These are phyloP conservation scores for Akanthomyces dipterigenus DNA, from an alignment of 2,329 filamentous ascomycete species.

Conservation along the genomic window DNA sequence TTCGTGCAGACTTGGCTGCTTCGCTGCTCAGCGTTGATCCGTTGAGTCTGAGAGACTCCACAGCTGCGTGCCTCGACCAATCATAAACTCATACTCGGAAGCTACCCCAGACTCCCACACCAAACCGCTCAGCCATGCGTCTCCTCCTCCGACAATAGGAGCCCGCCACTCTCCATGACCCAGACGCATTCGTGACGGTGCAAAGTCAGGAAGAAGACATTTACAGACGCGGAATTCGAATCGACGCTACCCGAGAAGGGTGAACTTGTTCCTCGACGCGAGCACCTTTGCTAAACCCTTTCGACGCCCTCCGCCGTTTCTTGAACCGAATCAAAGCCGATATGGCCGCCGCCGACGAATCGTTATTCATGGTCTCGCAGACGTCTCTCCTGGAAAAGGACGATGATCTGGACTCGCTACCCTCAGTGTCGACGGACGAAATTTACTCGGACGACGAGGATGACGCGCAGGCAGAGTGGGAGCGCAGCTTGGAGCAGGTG, in stretches of 20 bases:
- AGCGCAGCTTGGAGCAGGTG: conserved; percentile 86
- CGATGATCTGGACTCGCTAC: conserved; percentile 57
- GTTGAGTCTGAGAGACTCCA: not conserved
- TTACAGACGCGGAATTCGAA: not conserved
- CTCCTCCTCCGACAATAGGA: conserved; percentile 6
- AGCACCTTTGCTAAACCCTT: not conserved
- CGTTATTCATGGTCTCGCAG: conserved; percentile 45
- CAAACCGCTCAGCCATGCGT: not conserved
- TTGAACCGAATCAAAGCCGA: not conserved
- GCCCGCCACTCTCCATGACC: not conserved
- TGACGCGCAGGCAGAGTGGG: conserved; percentile 93
- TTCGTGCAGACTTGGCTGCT: not conserved
- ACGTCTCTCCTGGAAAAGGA: conserved; percentile 40
- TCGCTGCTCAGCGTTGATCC: not conserved
- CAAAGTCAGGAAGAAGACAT: not conserved
- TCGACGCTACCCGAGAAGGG: not conserved
- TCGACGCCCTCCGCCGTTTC: not conserved
- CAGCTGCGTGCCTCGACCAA: not conserved
- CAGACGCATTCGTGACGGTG: not conserved
- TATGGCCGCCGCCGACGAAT: conserved; percentile 30
- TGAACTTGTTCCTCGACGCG: not conserved
- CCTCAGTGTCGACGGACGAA: conserved; percentile 54
- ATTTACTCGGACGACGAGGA: conserved; percentile 55
- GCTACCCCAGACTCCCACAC: conserved; percentile 5
- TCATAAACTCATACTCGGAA: not conserved